Base-by-base conservation (phyloP, 108 stramenopile genomes). In the Mayamaea pseudoterrestris region DNA sequence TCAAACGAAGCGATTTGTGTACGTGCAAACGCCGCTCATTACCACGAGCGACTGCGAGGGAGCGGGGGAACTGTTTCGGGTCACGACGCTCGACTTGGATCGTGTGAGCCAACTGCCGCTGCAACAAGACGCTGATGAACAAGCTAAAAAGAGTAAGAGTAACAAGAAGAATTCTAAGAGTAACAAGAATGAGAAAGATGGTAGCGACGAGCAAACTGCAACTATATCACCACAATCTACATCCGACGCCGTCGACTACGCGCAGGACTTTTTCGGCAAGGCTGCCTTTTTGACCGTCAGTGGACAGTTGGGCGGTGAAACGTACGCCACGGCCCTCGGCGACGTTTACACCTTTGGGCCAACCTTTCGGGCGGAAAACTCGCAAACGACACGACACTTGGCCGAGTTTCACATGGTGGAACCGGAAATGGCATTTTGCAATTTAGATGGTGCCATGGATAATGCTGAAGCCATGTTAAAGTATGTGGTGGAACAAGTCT, bases 341-440 rank as follows among this genome's bases (percentile, higher is more conserved):
- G 94, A 97, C 69, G 82, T 99, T 29, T 99, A 99, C 62, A 99
- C 96, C 5, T 99, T 99, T 61, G 98, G 98, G 13, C 98, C 98
- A 23, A 97, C 98, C 26, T 99, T 99, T 54, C 89, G 98, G 9
- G 98, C 98, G n/a, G 98, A 99, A 74, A 98, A 98, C 65, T 81
- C 78, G 13, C 93, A 99, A 66, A 99, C 98, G 11, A 72, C 93
- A n/a, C 71, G 95, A 22, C 98, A 98, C 57, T 65, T 99, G 29
- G 91, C 93, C 12, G 93, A 97, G 58, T 97, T 97, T 63, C 76
- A 83, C 61, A 95, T 95, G 94, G 92, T 98, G 26, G 98, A 99
- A 73, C 97, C 97, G 5, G 98, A 99, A 74, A 93, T 99, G 88
- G 92, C 95, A 23, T 99, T 99, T 66, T 91, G 93, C 11, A 95